Base-by-base conservation (phyloP, 345 rosid genomes). In the Eucalyptus cladocalyx region DNA sequence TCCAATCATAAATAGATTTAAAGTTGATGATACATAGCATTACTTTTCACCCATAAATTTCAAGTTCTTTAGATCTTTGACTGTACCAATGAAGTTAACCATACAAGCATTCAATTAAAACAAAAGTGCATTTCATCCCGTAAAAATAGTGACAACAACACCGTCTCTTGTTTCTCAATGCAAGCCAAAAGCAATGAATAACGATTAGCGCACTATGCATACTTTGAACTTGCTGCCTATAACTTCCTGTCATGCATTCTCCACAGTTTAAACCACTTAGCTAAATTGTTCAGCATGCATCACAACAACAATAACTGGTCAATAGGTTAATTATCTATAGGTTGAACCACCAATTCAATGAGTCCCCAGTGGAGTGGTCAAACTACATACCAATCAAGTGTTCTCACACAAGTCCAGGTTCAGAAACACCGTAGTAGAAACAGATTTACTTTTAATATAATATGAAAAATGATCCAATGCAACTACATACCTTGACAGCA, bases 401-500 rank as follows among this genome's bases (percentile, higher is more conserved):
- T 65, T 30, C 32, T 42, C n/a, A 81, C 11, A 86, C 26, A 48
- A 48, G 51, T 45, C 56, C 87, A n/a, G 14, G 42, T 86, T 86
- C 56, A 23, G 54, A 40, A 56, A 32, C 65, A 32, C 43, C 3
- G 0, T 9, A 30, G 53, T 18, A 48, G 87, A 86, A 51, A 48
- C 87, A 86, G 58, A 86, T 50, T 9, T 28, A 8, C 15, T 87
- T 54, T 60, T 87, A 88, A 80, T 30, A 80, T 37, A 81, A 81
- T 16, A 19, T 40, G 15, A 87, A 6, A 24, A 24, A 13, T 17
- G 28, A 80, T 19, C 72, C 42, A 7, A 65, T 88, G 45, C n/a
- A 43, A n/a, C 67, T 87, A 81, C 92, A 60, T 51, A 95, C 98
- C 96, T 93, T 89, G 87, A 94, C 90, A 47, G 97, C 97, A 89